A percentile compares a stretch with the other conserved stretches of the same genome.
These are phyloP conservation scores for Xylariales sp. DNA, from an alignment of 2,329 filamentous ascomycete genomes.

Conservation along the genomic window DNA sequence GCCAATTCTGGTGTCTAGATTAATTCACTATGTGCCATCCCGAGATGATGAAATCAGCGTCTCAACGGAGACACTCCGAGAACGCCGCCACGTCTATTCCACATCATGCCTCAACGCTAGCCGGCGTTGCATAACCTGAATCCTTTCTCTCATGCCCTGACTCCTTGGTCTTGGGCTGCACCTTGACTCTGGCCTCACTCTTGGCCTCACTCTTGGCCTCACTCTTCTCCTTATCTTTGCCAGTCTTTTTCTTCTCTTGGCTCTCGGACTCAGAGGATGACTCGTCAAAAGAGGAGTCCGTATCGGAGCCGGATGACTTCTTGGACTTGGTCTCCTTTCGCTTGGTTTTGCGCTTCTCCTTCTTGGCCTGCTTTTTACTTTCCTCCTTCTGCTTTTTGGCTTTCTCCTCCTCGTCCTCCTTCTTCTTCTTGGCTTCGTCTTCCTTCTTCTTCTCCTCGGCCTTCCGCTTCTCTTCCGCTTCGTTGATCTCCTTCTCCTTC, in stretches of 20 bases:
- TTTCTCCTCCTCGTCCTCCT: slow-evolving; percentile 37
- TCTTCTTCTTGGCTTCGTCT: slow-evolving; percentile 32
- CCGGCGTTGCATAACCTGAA: not conserved
- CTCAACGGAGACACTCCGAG: too few relatives aligned
- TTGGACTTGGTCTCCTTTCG: slow-evolving; percentile 15
- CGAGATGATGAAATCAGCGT: too few relatives aligned
- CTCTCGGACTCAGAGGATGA: not conserved
- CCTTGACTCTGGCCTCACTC: not conserved
- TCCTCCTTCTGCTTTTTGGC: slow-evolving; percentile 31
- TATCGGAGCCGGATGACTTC: not conserved
- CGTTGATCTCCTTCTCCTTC: slow-evolving; percentile 28
- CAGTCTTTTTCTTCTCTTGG: not conserved
- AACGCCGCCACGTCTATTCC: too few relatives aligned
- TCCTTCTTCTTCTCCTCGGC: slow-evolving; percentile 22
- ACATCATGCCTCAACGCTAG: not conserved
- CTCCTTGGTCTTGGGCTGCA: not conserved
- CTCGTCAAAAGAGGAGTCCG: not conserved
- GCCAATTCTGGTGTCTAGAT: too few relatives aligned
- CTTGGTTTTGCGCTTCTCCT: slow-evolving; percentile 10
- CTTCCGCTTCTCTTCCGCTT: slow-evolving; percentile 27
- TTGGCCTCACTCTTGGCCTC: not conserved
- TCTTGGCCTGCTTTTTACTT: slow-evolving; percentile 22
- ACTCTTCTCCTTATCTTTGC: not conserved
- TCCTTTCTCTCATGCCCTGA: not conserved
- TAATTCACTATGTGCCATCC: too few relatives aligned